Evolutionary conservation across 257 asterid species (phyloP).

Genomic region (Voacanga thouarsii): DNA sequence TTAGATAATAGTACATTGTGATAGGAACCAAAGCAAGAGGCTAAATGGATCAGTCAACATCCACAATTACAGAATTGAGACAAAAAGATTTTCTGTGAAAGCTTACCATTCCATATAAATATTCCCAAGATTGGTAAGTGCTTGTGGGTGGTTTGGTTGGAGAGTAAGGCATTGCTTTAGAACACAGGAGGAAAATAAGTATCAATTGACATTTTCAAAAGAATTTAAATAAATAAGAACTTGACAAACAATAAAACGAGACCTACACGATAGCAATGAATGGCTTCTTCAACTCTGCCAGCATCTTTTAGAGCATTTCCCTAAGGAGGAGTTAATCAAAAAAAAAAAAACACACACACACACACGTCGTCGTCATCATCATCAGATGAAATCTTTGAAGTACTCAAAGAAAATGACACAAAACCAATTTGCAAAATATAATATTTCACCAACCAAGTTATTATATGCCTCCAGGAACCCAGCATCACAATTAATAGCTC

Average conservation of each 20-base stretch:
- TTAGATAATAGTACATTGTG: not conserved
- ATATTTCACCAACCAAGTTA: conserved; percentile 57
- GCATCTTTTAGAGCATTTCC: conserved; percentile 99
- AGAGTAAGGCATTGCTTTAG: conserved; percentile 91
- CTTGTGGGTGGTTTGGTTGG: conserved; percentile 97
- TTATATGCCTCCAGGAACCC: conserved; percentile 95
- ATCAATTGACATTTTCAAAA: conserved; percentile 16
- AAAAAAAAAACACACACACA: not conserved
- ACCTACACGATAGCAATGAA: conserved; percentile 83
- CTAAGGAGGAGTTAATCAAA: conserved; percentile 31
- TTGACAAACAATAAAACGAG: conserved; percentile 15
- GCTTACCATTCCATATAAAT: conserved; percentile 97
- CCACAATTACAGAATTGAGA: not conserved
- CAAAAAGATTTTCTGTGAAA: not conserved
- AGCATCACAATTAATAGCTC: conserved; percentile 92
- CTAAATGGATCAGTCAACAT: not conserved
- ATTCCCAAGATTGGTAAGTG: conserved; percentile 95
- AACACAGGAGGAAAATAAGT: conserved; percentile 15
- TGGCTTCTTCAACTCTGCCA: conserved; percentile 93
- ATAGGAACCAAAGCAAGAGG: not conserved
- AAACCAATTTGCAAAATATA: not conserved
- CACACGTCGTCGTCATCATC: no score
- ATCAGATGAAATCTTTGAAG: not conserved
- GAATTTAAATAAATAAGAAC: conserved; percentile 14
- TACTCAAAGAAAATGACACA: not conserved